Evolutionary conservation across 2,329 filamentous ascomycete genomes (phyloP), one percentile per base, ranked within the genome.

Genomic region (Triangularia setosa): DNA sequence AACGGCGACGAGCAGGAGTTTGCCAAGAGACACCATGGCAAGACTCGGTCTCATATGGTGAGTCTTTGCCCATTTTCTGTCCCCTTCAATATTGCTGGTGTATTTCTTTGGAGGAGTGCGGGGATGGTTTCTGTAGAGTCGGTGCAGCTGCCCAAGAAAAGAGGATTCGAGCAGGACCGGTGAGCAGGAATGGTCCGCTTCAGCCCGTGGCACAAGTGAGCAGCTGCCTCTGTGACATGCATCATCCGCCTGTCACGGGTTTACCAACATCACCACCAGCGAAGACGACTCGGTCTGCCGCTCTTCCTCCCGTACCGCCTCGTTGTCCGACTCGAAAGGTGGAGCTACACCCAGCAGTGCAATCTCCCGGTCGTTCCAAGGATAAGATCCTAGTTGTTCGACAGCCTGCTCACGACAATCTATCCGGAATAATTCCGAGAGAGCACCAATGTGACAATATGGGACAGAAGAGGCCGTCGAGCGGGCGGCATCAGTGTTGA

Each of bases 11-110:
- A 81, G 67, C 74, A 74, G 68, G 80, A 80, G 69, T 83, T 87
- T 69, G 80, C 84, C 72, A 82, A 83, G 71, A 87, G 88, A 76
- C 91, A 92, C 76, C 90, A 93, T 78, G 90, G 90, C 80, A 93
- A 93, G 86, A 90, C 90, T 71, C 89, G 90, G 78, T 92, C 90
- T 67, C 90, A 93, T 79, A 91, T 93, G 87, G 90, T 90, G 80
- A 87, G 90, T 88, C 44, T 58, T 27, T 55, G 23, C 21, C 27
- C 21, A 23, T 44, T 28, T 64, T 53, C 23, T 58, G 2, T 23
- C 16, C 21, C 27, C 24, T 18, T 25, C 35, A 18, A 28, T 33
- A 24, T 16, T 24, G 30, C 30, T 33, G 30, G 30, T 33, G 54
- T 28, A 44, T 58, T 30, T 61, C 24, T 7, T 21, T 48, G 40